Conservation (phyloP, 306 rosid species). For the Cotoneaster glaucophyllus region DNA sequence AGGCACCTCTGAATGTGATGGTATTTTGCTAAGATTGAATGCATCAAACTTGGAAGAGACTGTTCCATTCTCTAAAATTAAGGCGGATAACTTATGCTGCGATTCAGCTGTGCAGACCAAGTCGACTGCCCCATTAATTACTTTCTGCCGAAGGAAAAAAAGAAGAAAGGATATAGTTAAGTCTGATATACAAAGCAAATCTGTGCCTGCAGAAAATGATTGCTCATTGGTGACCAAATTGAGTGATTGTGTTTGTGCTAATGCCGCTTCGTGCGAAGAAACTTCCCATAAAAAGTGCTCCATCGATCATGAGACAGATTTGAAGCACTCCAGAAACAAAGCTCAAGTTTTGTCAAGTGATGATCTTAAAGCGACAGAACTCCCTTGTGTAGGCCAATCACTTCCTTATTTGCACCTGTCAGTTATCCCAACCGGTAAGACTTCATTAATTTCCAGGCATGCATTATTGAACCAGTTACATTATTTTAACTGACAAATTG, state of each 20-base stretch:
- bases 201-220: conserved; percentile 19
- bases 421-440: conserved; percentile 35
- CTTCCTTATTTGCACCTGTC: conserved; percentile 29
- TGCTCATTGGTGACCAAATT: conserved; percentile 27
- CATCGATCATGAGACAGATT: conserved; percentile 22
- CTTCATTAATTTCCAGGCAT: neutral
- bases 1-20: conserved; percentile 12
- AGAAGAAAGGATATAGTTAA: conserved; percentile 34
- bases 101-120: neutral
- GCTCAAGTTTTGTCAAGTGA: conserved; percentile 13
- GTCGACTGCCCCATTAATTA: conserved; percentile 27
- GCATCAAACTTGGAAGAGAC: conserved; percentile 26
- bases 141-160: conserved; percentile 45
- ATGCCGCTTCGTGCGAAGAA: conserved; percentile 20
- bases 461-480: neutral
- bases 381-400: neutral
- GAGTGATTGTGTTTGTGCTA: conserved; percentile 29
- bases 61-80: conserved; percentile 21
- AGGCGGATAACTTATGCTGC: conserved; percentile 16
- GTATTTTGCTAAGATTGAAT: conserved; percentile 16
- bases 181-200: conserved; percentile 15
- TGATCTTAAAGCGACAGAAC: conserved; percentile 12
- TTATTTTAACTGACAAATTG: neutral
- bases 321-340: conserved; percentile 34
- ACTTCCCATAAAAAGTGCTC: conserved; percentile 22